A percentile compares a stretch with the other conserved stretches of the same genome.
phyloP scores from a whole-genome alignment of 2,329 filamentous ascomycete species.

The Diaporthe citrichinensis region DNA sequence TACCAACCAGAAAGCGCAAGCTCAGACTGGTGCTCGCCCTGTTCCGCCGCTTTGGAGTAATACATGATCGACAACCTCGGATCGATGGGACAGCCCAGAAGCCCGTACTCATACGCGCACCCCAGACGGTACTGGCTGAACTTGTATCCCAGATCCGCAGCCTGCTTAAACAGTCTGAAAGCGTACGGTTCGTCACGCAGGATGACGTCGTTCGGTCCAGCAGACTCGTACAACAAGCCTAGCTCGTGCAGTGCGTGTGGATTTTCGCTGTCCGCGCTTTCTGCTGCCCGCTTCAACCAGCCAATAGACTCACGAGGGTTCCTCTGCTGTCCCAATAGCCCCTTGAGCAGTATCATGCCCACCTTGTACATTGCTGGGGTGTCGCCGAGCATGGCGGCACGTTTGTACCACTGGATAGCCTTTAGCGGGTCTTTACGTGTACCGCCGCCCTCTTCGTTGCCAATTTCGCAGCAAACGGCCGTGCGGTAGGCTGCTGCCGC shows the following conservation, averaged over 20 bases:
- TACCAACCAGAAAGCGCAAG: conserved; percentile 93
- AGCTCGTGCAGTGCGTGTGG: conserved; percentile 96
- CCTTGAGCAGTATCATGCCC: conserved; percentile 95
- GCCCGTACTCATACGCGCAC: conserved; percentile 89
- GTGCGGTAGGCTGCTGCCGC: conserved; percentile 91
- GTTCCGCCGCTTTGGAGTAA: conserved; percentile 92
- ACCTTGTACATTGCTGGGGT: conserved; percentile 98
- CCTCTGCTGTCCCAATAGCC: conserved; percentile 86
- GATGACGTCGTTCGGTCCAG: conserved; percentile 78
- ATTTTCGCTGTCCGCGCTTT: conserved; percentile 89
- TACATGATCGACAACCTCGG: conserved; percentile 89
- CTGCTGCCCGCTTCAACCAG: conserved; percentile 94
- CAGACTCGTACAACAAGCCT: conserved; percentile 75
- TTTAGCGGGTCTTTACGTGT: conserved; percentile 92
- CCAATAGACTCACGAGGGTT: conserved; percentile 89
- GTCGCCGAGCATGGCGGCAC: conserved; percentile 90
- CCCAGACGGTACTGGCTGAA: conserved; percentile 94
- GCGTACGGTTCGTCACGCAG: conserved; percentile 87
- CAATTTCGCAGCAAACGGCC: conserved; percentile 97
- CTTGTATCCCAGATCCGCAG: conserved; percentile 92
- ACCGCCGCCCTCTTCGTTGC: conserved; percentile 92
- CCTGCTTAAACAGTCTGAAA: conserved; percentile 84
- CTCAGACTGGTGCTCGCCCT: conserved; percentile 95
- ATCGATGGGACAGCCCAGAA: conserved; percentile 86
- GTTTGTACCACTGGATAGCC: conserved; percentile 98